phyloP scores from a whole-genome alignment of 2,329 filamentous ascomycete genomes.

The Sphaceloma murrayae region DNA sequence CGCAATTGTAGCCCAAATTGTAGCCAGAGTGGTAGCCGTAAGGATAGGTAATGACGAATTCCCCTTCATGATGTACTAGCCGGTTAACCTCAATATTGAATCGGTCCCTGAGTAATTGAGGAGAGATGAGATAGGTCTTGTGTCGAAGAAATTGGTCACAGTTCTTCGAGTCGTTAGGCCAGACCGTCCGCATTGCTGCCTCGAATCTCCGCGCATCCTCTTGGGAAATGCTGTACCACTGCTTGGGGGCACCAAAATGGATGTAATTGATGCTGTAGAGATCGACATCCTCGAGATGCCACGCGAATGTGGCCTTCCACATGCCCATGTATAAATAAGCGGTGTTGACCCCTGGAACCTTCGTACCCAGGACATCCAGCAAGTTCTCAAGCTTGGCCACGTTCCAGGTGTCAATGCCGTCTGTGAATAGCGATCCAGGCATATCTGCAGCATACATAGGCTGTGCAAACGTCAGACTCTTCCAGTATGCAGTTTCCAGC shows the following conservation, averaged over 20 bases:
- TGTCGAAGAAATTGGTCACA: slow-evolving; percentile 94
- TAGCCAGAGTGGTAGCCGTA: slow-evolving; percentile 98
- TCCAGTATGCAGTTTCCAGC: slow-evolving; percentile 92
- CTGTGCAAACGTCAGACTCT: slow-evolving; percentile 86
- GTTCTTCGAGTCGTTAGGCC: slow-evolving; percentile 89
- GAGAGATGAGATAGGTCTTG: slow-evolving; percentile 95
- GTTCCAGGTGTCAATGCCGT: slow-evolving; percentile 78
- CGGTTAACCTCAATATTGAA: slow-evolving; percentile 96
- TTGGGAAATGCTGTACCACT: slow-evolving; percentile 99
- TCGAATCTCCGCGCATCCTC: slow-evolving; percentile 89
- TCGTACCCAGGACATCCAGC: slow-evolving; percentile 85
- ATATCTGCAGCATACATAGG: slow-evolving; percentile 95
- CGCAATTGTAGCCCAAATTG: slow-evolving; percentile 96
- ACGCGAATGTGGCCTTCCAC: slow-evolving; percentile 99
- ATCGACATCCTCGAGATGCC: slow-evolving; percentile 97
- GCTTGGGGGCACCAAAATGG: slow-evolving; percentile 95
- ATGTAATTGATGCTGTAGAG: slow-evolving; percentile 99
- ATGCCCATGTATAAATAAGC: slow-evolving; percentile 96
- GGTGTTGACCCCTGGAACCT: slow-evolving; percentile 95
- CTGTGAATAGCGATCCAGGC: slow-evolving; percentile 88
- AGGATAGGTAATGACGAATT: slow-evolving; percentile 97
- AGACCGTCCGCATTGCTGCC: slow-evolving; percentile 85
- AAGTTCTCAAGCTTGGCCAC: slow-evolving; percentile 89
- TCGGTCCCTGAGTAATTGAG: slow-evolving; percentile 72
- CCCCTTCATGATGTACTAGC: slow-evolving; percentile 86